Conservation (phyloP, 306 rosid species). For the Fagus crenata region DNA sequence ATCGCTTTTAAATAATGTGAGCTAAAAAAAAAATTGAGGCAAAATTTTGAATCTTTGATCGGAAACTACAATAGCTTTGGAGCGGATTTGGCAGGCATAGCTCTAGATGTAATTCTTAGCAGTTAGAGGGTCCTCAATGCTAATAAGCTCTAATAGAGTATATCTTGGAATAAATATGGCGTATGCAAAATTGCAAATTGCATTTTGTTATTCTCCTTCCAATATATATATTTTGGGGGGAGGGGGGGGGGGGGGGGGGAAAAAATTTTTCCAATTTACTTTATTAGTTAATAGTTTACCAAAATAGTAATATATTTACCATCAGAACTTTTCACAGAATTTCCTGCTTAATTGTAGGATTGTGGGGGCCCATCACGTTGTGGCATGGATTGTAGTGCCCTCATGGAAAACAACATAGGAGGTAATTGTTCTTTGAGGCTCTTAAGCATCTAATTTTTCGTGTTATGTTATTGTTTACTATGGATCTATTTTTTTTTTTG, state of each 20-base stretch:
- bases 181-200: not conserved
- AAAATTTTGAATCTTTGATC: not conserved
- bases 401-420: conserved; percentile 55
- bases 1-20: not conserved
- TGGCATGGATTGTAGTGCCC: conserved; percentile 86
- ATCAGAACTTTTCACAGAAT: not conserved
- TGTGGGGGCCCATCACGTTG: conserved; percentile 85
- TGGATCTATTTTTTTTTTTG: too few relatives aligned
- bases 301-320: not conserved
- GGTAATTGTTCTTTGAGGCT: conserved; percentile 44
- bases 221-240: not conserved
- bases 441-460: not conserved
- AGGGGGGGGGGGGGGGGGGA: too few relatives aligned
- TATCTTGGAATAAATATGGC: conserved; percentile 16
- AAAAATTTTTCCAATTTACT: not conserved
- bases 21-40: not conserved
- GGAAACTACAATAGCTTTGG: not conserved
- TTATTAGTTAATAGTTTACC: conserved; percentile 2
- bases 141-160: not conserved
- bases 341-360: conserved; percentile 49
- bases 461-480: not conserved
- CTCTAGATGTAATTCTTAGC: conserved; percentile 17
- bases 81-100: not conserved
- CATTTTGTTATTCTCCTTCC: not conserved
- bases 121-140: conserved; percentile 15